These are phyloP conservation scores for Plasmodium knowlesi DNA, from an alignment of 169 alveolate genomes.

Conservation along the genomic window DNA sequence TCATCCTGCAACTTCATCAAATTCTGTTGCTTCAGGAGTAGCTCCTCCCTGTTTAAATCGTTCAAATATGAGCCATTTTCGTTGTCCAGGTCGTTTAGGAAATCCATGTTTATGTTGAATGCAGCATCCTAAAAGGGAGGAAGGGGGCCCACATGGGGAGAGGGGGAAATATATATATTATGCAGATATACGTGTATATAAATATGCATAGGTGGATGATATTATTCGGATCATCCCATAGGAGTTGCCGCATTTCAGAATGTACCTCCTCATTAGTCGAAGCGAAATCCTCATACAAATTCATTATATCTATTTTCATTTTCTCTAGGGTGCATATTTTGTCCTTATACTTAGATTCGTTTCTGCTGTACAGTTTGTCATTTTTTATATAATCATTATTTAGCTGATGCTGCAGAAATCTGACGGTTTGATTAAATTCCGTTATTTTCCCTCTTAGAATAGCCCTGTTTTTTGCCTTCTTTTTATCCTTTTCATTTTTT, in stretches of 20 bases:
- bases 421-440: constrained; percentile 61
- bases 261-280: constrained; percentile 46
- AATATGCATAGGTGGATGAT: neutral
- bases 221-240: neutral
- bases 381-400: constrained; percentile 66
- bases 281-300: constrained; percentile 42
- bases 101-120: constrained; percentile 40
- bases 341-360: constrained; percentile 22
- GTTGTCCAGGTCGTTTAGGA: constrained; percentile 39
- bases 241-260: neutral
- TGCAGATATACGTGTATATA: neutral
- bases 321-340: constrained; percentile 39
- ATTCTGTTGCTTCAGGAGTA: constrained; percentile 72
- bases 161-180: neutral
- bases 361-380: constrained; percentile 20
- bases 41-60: constrained; percentile 42
- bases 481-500: constrained; percentile 40
- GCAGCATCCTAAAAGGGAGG: constrained; percentile 27
- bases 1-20: constrained; percentile 83
- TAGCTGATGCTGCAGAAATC: constrained; percentile 52
- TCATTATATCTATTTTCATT: constrained; percentile 39
- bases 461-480: constrained; percentile 69
- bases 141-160: neutral
- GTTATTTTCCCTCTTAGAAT: constrained; percentile 67
- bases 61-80: constrained; percentile 32